A percentile compares a stretch with the other conserved stretches of the same genome.
Conservation (phyloP, 768 basidiomycete genomes). For the Symmetrospora coprosmae region DNA sequence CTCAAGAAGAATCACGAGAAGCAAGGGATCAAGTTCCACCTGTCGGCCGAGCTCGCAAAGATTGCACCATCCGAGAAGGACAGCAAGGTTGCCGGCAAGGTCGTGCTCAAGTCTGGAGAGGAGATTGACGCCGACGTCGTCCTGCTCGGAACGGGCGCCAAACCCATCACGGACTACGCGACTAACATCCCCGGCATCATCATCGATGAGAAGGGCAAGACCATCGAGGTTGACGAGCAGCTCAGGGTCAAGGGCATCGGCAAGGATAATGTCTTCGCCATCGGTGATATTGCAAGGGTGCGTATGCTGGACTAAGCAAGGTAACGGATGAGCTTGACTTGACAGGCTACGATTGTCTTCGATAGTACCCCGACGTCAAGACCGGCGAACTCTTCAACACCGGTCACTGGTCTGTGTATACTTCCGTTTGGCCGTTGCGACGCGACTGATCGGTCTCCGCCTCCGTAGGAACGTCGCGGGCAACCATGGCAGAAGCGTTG, state of each 20-base stretch:
- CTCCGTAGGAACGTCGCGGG: conserved; percentile 6
- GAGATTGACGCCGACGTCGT: conserved; percentile 19
- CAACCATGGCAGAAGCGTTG: conserved; percentile 16
- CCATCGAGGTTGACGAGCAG: conserved; percentile 22
- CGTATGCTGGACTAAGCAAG: too few relatives aligned
- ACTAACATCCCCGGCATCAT: conserved; percentile 11
- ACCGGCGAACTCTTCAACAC: conserved; percentile 10
- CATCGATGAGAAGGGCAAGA: conserved; percentile 20
- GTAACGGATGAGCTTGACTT: too few relatives aligned
- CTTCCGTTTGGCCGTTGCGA: neutral
- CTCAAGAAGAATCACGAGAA: conserved; percentile 68
- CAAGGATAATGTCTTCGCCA: conserved; percentile 22
- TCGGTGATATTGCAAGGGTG: conserved; percentile 23
- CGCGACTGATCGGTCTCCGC: neutral
- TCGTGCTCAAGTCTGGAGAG: conserved; percentile 21
- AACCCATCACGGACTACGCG: conserved; percentile 22
- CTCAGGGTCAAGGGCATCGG: conserved; percentile 16
- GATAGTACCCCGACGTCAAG: conserved; percentile 17
- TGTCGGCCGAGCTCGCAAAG: conserved; percentile 54
- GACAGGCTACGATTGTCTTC: too few relatives aligned
- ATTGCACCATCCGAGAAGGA: conserved; percentile 35
- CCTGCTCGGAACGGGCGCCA: conserved; percentile 17
- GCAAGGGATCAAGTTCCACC: conserved; percentile 72
- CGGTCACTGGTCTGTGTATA: conserved; percentile 9
- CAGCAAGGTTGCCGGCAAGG: conserved; percentile 7